Percentiles rank a stretch among this genome's conserved stretches.
phyloP scores from a whole-genome alignment of 495 filamentous ascomycete genomes.

The Xylaria nigripes region DNA sequence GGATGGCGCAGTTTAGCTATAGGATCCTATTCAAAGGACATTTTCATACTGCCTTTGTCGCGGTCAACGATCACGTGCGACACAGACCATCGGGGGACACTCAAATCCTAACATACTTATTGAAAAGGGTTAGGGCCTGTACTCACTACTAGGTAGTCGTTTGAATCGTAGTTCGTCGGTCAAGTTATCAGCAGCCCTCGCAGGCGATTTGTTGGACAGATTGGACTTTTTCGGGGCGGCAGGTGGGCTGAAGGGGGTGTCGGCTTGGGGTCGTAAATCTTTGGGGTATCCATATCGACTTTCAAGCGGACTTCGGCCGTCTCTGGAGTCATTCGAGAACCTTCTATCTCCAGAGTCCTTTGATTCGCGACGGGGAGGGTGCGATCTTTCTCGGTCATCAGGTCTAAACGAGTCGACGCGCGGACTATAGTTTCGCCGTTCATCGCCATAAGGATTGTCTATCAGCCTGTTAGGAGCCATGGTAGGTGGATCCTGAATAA shows the following conservation, averaged over 20 bases:
- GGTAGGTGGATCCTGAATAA: neutral
- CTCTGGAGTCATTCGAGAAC: neutral
- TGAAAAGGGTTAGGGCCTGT: neutral
- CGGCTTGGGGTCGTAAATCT: constrained; percentile 2
- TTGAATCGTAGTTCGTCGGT: neutral
- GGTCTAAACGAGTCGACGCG: neutral
- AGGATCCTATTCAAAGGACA: neutral
- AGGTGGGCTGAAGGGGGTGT: constrained; percentile 6
- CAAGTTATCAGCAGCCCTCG: constrained; percentile 2
- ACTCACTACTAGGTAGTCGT: constrained; percentile 1
- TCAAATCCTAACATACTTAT: neutral
- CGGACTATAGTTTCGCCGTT: neutral
- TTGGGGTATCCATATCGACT: constrained; percentile 10
- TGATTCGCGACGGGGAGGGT: neutral
- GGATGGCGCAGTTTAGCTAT: neutral
- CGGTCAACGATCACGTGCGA: neutral
- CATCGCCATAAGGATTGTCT: constrained; percentile 2
- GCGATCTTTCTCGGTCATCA: neutral
- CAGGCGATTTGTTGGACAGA: constrained; percentile 11
- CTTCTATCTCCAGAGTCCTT: neutral
- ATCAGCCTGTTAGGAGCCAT: constrained; percentile 6
- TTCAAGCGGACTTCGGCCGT: neutral
- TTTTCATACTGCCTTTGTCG: neutral
- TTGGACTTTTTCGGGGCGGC: constrained; percentile 1
- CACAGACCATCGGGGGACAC: neutral